These are phyloP conservation scores for Kentomonas sorsogonicus DNA, from an alignment of 208 protist genomes.

Conservation along the genomic window DNA sequence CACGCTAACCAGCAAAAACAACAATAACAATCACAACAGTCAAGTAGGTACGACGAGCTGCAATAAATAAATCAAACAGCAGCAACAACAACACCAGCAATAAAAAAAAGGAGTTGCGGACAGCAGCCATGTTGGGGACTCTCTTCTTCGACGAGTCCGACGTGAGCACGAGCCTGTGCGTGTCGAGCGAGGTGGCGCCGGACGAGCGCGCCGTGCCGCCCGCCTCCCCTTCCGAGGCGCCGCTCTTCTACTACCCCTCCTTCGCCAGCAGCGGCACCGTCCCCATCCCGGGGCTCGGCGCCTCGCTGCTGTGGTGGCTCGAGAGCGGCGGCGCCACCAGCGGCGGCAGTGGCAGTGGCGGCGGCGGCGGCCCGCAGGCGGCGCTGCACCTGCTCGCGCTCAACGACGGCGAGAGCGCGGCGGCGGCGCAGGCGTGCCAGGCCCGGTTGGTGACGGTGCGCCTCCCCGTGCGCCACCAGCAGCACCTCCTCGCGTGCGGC, in stretches of 20 bases:
- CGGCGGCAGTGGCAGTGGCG: neutral
- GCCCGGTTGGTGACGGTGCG: slow-evolving; percentile 61
- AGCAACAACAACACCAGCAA: neutral
- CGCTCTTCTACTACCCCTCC: slow-evolving; percentile 15
- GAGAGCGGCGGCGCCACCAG: neutral
- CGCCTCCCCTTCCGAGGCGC: neutral
- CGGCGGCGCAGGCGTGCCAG: slow-evolving; percentile 35
- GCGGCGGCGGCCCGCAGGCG: neutral
- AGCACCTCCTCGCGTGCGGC: slow-evolving; percentile 56
- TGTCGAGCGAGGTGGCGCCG: neutral
- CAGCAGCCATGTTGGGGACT: slow-evolving; percentile 48
- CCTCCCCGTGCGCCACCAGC: slow-evolving; percentile 23
- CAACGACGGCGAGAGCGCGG: slow-evolving; percentile 33
- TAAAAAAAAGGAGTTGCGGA: no score
- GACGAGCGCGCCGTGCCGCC: neutral
- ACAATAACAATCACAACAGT: slow-evolving; percentile 1
- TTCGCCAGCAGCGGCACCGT: slow-evolving; percentile 52
- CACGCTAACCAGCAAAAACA: slow-evolving; percentile 1
- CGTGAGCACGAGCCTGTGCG: neutral
- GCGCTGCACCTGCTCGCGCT: slow-evolving; percentile 52
- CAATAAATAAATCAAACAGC: neutral
- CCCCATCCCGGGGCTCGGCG: slow-evolving; percentile 41
- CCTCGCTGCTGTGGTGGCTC: slow-evolving; percentile 70
- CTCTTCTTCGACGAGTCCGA: slow-evolving; percentile 71
- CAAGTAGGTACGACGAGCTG: neutral